phyloP scores from a whole-genome alignment of 108 stramenopile species.

The Stephanodiscus minutulus region DNA sequence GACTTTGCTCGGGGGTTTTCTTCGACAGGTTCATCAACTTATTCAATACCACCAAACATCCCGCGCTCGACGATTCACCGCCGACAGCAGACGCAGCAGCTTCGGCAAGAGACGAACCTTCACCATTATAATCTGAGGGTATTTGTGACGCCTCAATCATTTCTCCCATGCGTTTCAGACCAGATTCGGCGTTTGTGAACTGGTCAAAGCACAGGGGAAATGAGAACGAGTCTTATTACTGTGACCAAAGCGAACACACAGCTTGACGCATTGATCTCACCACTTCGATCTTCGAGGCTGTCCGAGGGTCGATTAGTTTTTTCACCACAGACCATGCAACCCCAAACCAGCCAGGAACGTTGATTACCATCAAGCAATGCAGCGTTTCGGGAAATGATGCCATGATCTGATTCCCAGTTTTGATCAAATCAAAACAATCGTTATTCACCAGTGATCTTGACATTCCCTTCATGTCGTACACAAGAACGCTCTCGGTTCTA shows the following conservation, averaged over 20 bases:
- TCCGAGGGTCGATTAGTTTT: constrained; percentile 46
- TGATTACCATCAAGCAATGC: constrained; percentile 44
- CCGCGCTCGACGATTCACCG: background rate
- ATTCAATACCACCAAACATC: constrained; percentile 28
- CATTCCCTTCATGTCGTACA: constrained; percentile 48
- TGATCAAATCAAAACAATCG: constrained; percentile 47
- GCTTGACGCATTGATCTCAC: background rate
- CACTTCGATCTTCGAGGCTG: constrained; percentile 51
- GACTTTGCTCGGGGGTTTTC: constrained; percentile 16
- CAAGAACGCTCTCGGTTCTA: constrained; percentile 30
- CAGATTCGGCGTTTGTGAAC: constrained; percentile 34
- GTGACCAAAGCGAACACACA: background rate
- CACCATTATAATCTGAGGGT: constrained; percentile 41
- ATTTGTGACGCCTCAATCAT: constrained; percentile 46
- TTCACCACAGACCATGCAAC: constrained; percentile 40
- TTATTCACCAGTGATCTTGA: constrained; percentile 28
- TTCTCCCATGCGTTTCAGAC: constrained; percentile 32
- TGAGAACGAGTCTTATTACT: background rate
- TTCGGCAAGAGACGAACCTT: constrained; percentile 32
- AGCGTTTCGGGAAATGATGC: constrained; percentile 46
- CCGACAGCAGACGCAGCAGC: constrained; percentile 14
- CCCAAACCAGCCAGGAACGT: constrained; percentile 48
- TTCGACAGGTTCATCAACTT: constrained; percentile 26
- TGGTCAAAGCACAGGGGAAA: background rate
- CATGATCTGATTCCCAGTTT: constrained; percentile 39